phyloP scores from a whole-genome alignment of 2,329 filamentous ascomycete genomes.

The Ophioceras dolichostomum region DNA sequence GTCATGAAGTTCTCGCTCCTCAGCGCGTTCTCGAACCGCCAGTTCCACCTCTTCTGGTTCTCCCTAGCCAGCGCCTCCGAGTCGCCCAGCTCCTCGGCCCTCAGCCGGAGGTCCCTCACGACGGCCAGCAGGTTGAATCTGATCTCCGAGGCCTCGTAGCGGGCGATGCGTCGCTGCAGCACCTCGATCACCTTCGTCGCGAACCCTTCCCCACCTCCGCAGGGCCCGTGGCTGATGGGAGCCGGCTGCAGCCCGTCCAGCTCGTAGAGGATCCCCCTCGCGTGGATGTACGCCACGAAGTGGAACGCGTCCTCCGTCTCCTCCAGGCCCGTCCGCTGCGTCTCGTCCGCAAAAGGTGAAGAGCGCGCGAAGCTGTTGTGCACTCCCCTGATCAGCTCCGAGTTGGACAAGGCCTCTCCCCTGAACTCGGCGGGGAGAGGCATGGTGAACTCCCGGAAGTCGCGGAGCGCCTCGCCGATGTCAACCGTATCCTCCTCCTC shows the following conservation, averaged over 20 bases:
- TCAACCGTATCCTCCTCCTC: slow-evolving; percentile 39
- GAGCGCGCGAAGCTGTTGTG: slow-evolving; percentile 86
- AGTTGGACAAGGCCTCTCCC: slow-evolving; percentile 49
- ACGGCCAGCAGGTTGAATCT: slow-evolving; percentile 93
- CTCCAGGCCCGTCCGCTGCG: slow-evolving; percentile 54
- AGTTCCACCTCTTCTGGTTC: slow-evolving; percentile 71
- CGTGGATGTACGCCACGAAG: slow-evolving; percentile 87
- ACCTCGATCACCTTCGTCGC: slow-evolving; percentile 75
- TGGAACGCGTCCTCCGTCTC: slow-evolving; percentile 87
- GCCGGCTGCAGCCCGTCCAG: slow-evolving; percentile 88
- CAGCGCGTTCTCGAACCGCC: slow-evolving; percentile 92
- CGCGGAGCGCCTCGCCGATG: slow-evolving; percentile 56
- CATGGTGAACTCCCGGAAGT: slow-evolving; percentile 82
- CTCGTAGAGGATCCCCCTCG: slow-evolving; percentile 77
- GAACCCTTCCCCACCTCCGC: slow-evolving; percentile 51
- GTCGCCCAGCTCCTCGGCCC: slow-evolving; percentile 74
- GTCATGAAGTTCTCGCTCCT: slow-evolving; percentile 92
- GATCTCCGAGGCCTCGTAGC: slow-evolving; percentile 82
- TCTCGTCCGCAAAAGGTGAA: slow-evolving; percentile 90
- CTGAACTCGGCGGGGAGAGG: slow-evolving; percentile 65
- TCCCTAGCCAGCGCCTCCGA: slow-evolving; percentile 64
- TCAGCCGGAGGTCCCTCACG: slow-evolving; percentile 68
- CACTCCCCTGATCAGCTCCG: slow-evolving; percentile 58
- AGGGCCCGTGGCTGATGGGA: slow-evolving; percentile 78
- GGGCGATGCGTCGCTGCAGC: slow-evolving; percentile 66